Percentiles rank a stretch among this genome's conserved stretches.
Conservation (phyloP, 805 yeast species). For the Starmerella vaccinii region DNA sequence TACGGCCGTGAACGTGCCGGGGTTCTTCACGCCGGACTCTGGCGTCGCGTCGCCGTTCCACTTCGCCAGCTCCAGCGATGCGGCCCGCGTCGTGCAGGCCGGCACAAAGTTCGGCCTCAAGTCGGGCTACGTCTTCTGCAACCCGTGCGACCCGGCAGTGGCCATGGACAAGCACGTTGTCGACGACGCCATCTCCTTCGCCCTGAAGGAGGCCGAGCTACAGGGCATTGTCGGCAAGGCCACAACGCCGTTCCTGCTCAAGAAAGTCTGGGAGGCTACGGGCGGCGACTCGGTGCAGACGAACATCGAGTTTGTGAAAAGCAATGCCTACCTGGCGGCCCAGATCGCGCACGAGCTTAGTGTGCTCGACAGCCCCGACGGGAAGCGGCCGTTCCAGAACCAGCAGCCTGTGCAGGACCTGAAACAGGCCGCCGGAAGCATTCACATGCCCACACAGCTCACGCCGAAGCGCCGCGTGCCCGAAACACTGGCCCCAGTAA, state of each 20-base stretch:
- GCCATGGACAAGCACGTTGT: slow-evolving; percentile 51
- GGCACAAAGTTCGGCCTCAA: slow-evolving; percentile 42
- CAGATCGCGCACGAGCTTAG: slow-evolving; percentile 50
- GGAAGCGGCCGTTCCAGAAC: neutral
- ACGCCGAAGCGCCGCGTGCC: slow-evolving; percentile 9
- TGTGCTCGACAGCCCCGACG: slow-evolving; percentile 2
- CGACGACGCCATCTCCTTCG: slow-evolving; percentile 45
- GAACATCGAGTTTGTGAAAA: slow-evolving; percentile 64
- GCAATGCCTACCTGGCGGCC: slow-evolving; percentile 63
- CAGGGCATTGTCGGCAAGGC: slow-evolving; percentile 57
- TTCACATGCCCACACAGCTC: slow-evolving; percentile 11
- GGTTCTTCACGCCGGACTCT: slow-evolving; percentile 69
- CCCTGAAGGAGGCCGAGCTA: slow-evolving; percentile 45
- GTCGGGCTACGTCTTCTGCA: slow-evolving; percentile 68
- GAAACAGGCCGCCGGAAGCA: neutral
- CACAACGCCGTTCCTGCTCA: slow-evolving; percentile 66
- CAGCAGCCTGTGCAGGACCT: neutral
- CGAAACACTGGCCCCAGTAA: slow-evolving; percentile 5
- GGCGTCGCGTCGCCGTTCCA: slow-evolving; percentile 61
- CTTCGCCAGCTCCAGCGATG: slow-evolving; percentile 43
- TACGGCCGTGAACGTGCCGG: slow-evolving; percentile 48
- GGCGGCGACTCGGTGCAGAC: slow-evolving; percentile 59
- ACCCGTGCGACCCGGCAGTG: slow-evolving; percentile 62
- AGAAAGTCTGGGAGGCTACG: slow-evolving; percentile 55
- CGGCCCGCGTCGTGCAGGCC: slow-evolving; percentile 49